Evolutionary conservation across 345 rosid genomes (phyloP), one percentile per base, ranked within the genome.

Genomic region (Salix purpurea): DNA sequence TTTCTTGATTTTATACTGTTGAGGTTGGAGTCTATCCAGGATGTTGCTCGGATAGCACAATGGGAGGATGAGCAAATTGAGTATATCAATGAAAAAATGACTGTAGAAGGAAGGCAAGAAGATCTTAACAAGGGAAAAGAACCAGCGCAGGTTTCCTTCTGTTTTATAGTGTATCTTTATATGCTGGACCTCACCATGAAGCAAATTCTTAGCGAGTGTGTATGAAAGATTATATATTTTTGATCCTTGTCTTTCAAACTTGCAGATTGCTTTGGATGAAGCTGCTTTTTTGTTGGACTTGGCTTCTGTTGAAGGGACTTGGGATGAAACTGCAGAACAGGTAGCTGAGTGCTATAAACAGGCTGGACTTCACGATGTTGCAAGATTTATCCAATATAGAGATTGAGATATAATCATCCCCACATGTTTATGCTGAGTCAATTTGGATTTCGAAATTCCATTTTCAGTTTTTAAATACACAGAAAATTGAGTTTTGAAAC

Each of bases 311-410:
- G 83, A 76, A 65, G 80, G 77, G 39, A 60, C 80, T 5, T 80
- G 83, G 83, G 77, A 76, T 50, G 66, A 72, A 26, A 61, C 50
- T n/a, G 54, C 50, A 32, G 74, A 72, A 16, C 73, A 30, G 48
- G 76, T 80, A 44, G 74, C 56, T 48, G 56, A 54, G 6, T 72
- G 83, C 69, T 80, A 76, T 46, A 67, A 68, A 67, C 66, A 80
- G 66, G 83, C 83, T 67, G 83, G 83, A 60, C 83, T 80, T 24
- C 14, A 40, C n/a, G 74, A 80, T 72, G 21, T 76, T 76, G 83
- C 80, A 4, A 80, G 69, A 67, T 80, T 76, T 68, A 21, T 80
- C 19, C 58, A 76, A 67, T 62, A 76, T 56, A 76, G 70, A 67
- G 76, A 80, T 54, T 72, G 77, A 80, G 71, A 26, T 54, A 42